Percentiles rank a stretch among this genome's conserved stretches.
Conservation (phyloP, 1,284 basidiomycete genomes). For the Ustilago lituana region DNA sequence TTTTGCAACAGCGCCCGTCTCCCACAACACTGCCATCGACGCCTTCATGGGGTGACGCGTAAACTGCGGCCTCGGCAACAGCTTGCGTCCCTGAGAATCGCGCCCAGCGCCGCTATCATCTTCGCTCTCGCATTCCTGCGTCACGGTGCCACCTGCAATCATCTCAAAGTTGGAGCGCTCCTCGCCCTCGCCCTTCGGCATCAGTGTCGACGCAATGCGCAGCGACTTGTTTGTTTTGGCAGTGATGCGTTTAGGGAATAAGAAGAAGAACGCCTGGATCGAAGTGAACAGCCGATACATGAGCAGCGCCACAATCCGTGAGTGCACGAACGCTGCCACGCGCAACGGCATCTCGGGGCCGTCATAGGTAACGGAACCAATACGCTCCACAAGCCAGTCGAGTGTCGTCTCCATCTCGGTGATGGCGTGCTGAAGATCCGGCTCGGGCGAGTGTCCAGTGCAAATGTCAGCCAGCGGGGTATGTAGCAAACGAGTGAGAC, state of each 20-base stretch:
- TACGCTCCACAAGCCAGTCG: conserved; percentile 41
- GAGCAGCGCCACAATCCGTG: conserved; percentile 40
- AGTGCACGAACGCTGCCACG: conserved; percentile 47
- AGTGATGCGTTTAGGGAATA: conserved; percentile 40
- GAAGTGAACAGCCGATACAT: conserved; percentile 49
- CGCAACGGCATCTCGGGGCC: conserved; percentile 50
- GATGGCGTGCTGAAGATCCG: conserved; percentile 54
- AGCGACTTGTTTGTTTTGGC: conserved; percentile 45
- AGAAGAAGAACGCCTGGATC: conserved; percentile 46
- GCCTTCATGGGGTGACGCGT: conserved; percentile 46
- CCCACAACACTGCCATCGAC: conserved; percentile 47
- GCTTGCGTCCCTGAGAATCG: conserved; percentile 37
- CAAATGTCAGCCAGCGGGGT: conserved; percentile 53
- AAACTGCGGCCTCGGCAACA: conserved; percentile 46
- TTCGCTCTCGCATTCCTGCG: conserved; percentile 41
- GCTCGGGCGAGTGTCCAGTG: conserved; percentile 47
- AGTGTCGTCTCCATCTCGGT: conserved; percentile 51
- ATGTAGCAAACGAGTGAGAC: conserved; percentile 51
- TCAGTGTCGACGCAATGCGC: conserved; percentile 45
- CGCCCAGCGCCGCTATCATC: conserved; percentile 32
- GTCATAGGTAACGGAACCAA: conserved; percentile 40
- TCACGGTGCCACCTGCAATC: conserved; percentile 33
- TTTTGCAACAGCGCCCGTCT: conserved; percentile 38
- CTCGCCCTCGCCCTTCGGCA: conserved; percentile 41
- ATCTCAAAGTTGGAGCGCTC: conserved; percentile 48